Base-by-base conservation (phyloP, 2,329 filamentous ascomycete species). In the Colletotrichum scovillei region DNA sequence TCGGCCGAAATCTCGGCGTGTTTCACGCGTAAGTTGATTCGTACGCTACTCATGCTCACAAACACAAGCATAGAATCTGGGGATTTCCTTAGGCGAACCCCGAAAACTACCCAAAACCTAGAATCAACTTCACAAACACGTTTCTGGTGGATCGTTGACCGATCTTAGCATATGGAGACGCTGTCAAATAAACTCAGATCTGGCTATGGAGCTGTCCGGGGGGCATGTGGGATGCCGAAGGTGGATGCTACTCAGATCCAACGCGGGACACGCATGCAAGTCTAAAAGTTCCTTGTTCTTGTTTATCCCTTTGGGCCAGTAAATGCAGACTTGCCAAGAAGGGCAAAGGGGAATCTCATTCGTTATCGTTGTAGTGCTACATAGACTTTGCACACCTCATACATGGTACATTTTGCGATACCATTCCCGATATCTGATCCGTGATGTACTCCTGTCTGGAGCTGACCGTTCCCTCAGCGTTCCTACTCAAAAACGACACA, bases 311-410 rank as follows among this genome's bases (percentile, higher is more conserved):
- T 35, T 4, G 7, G 28, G 38, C 14, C 38, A 42, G 38, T 42
- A 8, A 19, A 19, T 42, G 16, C 38, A 42, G 3, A 3, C 6
- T 42, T 42, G 38, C 38, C 62, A 53, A 64, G 49, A 35, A 22
- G 26, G 16, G 16, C 9, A 22, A 58, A 26, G 19, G 46, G 57
- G 46, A 55, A 57, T 63, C 26, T 70, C 22, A 42, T 38, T 69
- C 56, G 42, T 56, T 60, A 57, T 14, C 28, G 7, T 16, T 30
- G 32, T 38, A 30, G 12, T 62, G 7, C 26, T 67, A 56, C 35
- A 62, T 35, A 26, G 63, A 46, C 32, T 71, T 71, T 7, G 68
- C 59, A 49, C 63, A 71, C 30, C 68, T 60, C 68, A 71, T 71
- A 30, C 56, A 67, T 32, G 68, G 63, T 22, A 67, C 30, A 11